A percentile compares a stretch with the other conserved stretches of the same genome.
Evolutionary conservation across 495 filamentous ascomycete genomes (phyloP).

Genomic region (Hypoxylon intermedium): DNA sequence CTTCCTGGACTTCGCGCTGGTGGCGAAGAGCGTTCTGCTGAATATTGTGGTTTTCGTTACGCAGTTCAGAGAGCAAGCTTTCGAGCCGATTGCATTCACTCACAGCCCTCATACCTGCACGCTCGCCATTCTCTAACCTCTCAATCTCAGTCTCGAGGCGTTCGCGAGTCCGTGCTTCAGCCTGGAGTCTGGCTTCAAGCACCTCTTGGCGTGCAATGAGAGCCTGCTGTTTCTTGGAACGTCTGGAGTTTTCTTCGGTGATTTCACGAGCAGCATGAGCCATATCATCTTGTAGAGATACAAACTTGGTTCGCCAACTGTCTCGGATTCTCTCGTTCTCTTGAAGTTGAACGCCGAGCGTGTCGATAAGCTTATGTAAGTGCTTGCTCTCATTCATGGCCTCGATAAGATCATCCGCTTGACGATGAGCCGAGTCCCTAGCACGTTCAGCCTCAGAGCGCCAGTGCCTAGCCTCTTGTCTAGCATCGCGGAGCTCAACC

Average conservation of each 20-base stretch:
- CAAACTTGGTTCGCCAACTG: slow-evolving; percentile 78
- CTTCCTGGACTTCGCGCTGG: slow-evolving; percentile 83
- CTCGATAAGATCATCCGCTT: slow-evolving; percentile 50
- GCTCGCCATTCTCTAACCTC: slow-evolving; percentile 75
- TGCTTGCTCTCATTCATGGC: slow-evolving; percentile 56
- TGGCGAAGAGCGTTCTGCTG: slow-evolving; percentile 69
- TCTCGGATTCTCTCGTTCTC: slow-evolving; percentile 82
- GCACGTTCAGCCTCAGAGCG: slow-evolving; percentile 57
- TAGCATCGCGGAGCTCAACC: slow-evolving; percentile 55
- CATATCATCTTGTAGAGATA: slow-evolving; percentile 85
- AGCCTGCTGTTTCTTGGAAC: slow-evolving; percentile 74
- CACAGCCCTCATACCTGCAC: slow-evolving; percentile 67
- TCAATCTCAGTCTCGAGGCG: slow-evolving; percentile 81
- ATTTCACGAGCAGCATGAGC: slow-evolving; percentile 75
- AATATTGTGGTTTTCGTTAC: slow-evolving; percentile 72
- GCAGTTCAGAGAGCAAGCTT: slow-evolving; percentile 66
- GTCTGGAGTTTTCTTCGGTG: slow-evolving; percentile 77
- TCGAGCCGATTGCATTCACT: slow-evolving; percentile 69
- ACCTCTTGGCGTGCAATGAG: slow-evolving; percentile 78
- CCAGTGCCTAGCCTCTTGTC: slow-evolving; percentile 58
- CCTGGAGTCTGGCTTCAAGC: slow-evolving; percentile 75
- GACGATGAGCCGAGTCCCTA: slow-evolving; percentile 49
- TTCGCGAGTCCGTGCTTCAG: slow-evolving; percentile 78
- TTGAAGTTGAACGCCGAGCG: slow-evolving; percentile 76
- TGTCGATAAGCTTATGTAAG: slow-evolving; percentile 70